Conservation (phyloP, 2,329 filamentous ascomycete species). For the Cadophora sp. region DNA sequence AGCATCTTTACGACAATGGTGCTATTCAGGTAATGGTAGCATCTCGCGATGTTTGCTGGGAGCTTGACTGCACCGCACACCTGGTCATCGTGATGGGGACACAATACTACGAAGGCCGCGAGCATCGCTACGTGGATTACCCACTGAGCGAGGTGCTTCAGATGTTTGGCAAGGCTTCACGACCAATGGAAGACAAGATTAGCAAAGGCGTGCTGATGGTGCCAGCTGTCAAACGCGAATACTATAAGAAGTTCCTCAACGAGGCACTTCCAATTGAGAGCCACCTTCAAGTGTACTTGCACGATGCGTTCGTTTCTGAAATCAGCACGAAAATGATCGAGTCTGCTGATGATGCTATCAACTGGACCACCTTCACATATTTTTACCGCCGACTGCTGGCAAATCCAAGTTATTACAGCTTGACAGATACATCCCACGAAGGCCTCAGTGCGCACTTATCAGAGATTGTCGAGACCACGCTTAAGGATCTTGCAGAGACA, state of each 20-base stretch:
- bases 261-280: conserved; percentile 96
- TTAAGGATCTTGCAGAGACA: conserved; percentile 89
- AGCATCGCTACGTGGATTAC: conserved; percentile 97
- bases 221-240: conserved; percentile 90
- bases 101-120: conserved; percentile 94
- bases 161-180: conserved; percentile 95
- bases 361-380: conserved; percentile 98
- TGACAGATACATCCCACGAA: conserved; percentile 88
- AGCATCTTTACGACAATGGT: conserved; percentile 82
- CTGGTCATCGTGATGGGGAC: conserved; percentile 97
- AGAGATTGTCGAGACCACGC: conserved; percentile 89
- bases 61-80: conserved; percentile 86
- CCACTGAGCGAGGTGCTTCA: conserved; percentile 92
- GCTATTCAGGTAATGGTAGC: conserved; percentile 76
- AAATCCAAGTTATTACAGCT: conserved; percentile 95
- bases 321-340: conserved; percentile 96
- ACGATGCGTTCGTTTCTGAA: conserved; percentile 96
- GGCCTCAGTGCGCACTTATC: conserved; percentile 94
- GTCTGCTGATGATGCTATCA: conserved; percentile 95
- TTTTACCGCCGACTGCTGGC: conserved; percentile 94
- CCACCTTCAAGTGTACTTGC: conserved; percentile 87
- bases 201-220: conserved; percentile 96
- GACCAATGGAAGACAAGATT: conserved; percentile 77
- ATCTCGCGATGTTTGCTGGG: conserved; percentile 94
- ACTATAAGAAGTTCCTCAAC: conserved; percentile 98